Base-by-base conservation (phyloP, 306 rosid genomes). In the Neltuma alba region DNA sequence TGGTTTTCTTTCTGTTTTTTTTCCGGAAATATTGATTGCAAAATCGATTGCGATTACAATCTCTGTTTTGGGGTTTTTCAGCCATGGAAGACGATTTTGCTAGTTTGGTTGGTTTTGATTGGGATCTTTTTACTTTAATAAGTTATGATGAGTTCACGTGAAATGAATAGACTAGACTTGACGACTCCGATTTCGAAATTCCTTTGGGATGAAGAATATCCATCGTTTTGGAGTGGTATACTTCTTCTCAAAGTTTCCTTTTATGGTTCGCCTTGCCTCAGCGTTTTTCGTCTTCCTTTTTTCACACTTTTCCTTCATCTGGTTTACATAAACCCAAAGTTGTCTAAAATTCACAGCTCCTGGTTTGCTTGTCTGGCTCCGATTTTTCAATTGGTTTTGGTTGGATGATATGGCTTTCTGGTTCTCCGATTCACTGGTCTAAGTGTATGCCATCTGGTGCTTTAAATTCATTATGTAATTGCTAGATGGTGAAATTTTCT, bases 161-260 rank as follows among this genome's bases (percentile, higher is more conserved):
- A 87, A 87, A 80, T 48, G 68, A 38, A 21, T 41, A 20, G 58
- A 64, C 54, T 69, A 20, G 52, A 64, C 74, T 69, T 77, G 86
- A 77, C n/a, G 63, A 58, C 75, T 75, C 77, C 52, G 73, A 70
- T 85, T n/a, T 52, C 42, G 77, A 81, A 90, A 82, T 81, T 86
- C 87, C 75, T 85, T 86, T 89, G 80, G 83, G 80, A 45, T 79
- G 65, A 84, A 81, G 99, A 89, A 89, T 91, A 94, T 94, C 91
- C 76, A 76, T 69, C 62, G 62, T 55, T 80, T 18, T 86, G 88
- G 82, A 78, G 84, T 91, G 79, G 90, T 85, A 85, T 91, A 85
- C 87, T 81, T 92, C 84, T 72, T 73, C 69, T 75, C 89, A 74
- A 88, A 87, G 97, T 84, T 87, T 89, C 81, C 77, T n/a, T 69